Base-by-base conservation (phyloP, 108 stramenopile species). In the Skeletonema costatum region DNA sequence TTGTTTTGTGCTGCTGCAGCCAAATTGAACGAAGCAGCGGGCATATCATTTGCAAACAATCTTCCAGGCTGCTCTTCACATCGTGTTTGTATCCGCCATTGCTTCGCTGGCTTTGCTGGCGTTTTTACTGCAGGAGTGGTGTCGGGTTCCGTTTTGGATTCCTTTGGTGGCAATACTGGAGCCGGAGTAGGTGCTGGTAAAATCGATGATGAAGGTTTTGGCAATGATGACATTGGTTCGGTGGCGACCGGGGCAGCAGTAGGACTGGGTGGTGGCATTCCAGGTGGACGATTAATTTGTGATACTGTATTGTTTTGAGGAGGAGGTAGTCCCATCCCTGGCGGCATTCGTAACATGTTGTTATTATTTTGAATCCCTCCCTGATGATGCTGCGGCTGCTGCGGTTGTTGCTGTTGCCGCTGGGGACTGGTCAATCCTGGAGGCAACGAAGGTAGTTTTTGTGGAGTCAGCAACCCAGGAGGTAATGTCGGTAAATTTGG, bases 41-140 rank as follows among this genome's bases (percentile, higher is more conserved):
- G 71, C 5, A 87, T 62, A 53, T 88, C 76, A 63, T 92, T 89
- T 60, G 90, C 91, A 38, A 90, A 66, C 17, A 95, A 38, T 51
- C 88, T 76, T 44, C 94, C 94, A 4, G 94, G 92, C 68, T 95
- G 94, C 66, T 93, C 84, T 38, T 92, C 83, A 10, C 89, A 66
- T 33, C 87, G 87, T 12, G 79, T 77, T 71, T 84, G 70, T 19
- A 41, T 78, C 50, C 66, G 44, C 9, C 72, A 71, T 48, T 35
- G 35, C 41, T 56, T 72, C 31, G 64, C 25, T 60, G 74, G 51
- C 68, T 68, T 82, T 41, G 75, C 32, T 46, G 77, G 81, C 16
- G 80, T 73, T 65, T 64, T 56, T 29, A 74, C 16, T 38, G 51
- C 12, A n/a, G 63, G 0, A 31, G 53, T 51, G 19, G 19, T 56